Percentiles rank a stretch among this genome's conserved stretches.
phyloP scores from a whole-genome alignment of 768 basidiomycete species.

The Leccinum barrowsii region DNA sequence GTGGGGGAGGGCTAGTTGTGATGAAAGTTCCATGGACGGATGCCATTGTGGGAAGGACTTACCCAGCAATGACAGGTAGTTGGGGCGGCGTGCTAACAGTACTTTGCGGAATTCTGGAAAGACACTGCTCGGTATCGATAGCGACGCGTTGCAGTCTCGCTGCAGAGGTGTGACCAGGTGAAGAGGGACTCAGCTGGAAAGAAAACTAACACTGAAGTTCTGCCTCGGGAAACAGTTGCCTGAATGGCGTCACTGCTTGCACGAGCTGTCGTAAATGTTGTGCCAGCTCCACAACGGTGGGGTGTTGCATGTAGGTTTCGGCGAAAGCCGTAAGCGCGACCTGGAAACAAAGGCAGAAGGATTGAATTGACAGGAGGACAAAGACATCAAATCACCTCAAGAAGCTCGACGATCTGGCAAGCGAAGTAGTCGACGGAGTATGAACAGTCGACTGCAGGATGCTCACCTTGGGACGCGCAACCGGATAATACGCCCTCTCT shows the following conservation, averaged over 20 bases:
- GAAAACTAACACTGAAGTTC: conserved; percentile 21
- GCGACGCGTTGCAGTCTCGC: conserved; percentile 21
- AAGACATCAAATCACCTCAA: conserved; percentile 37
- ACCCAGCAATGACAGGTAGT: conserved; percentile 4
- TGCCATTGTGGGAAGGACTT: conserved; percentile 6
- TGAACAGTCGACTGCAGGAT: background rate
- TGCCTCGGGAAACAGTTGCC: conserved; percentile 17
- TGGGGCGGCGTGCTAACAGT: background rate
- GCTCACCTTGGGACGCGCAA: conserved; percentile 47
- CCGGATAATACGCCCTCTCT: conserved; percentile 50
- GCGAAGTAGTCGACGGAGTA: conserved; percentile 1
- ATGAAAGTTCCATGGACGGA: background rate
- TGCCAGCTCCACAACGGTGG: conserved; percentile 1
- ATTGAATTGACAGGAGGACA: background rate
- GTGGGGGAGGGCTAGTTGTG: background rate
- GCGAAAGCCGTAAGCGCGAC: conserved; percentile 20
- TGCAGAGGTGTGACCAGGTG: conserved; percentile 2
- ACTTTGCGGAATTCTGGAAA: background rate
- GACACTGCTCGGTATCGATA: conserved; percentile 1
- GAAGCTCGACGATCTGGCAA: conserved; percentile 48
- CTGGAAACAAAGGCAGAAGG: conserved; percentile 13
- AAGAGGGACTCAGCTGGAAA: background rate
- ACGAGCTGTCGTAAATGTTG: conserved; percentile 18
- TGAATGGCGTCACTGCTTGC: conserved; percentile 19
- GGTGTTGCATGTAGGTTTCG: conserved; percentile 5